A percentile compares a stretch with the other conserved stretches of the same genome.
These are phyloP conservation scores for Xylaria palmicola DNA, from an alignment of 495 filamentous ascomycete species.

Conservation along the genomic window DNA sequence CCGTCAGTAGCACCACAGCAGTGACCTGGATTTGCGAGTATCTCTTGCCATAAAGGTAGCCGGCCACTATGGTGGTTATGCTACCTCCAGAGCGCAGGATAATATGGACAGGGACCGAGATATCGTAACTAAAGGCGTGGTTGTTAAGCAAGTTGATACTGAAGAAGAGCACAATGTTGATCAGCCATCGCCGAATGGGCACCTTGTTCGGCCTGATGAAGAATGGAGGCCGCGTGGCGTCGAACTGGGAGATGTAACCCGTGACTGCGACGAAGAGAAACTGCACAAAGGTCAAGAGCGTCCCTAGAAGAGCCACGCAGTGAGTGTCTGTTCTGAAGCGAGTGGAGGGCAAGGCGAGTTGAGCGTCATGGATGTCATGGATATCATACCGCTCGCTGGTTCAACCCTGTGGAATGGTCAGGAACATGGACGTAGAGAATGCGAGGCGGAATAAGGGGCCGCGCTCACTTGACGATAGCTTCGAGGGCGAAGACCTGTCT, in stretches of 20 bases:
- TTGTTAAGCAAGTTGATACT: slow-evolving; percentile 94
- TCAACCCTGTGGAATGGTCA: slow-evolving; percentile 49
- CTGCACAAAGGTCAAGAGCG: slow-evolving; percentile 90
- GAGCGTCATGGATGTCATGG: slow-evolving; percentile 5
- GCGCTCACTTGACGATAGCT: slow-evolving; percentile 83
- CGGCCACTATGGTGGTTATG: slow-evolving; percentile 87
- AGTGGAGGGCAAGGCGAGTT: background rate
- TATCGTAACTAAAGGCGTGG: slow-evolving; percentile 94
- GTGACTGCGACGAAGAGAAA: slow-evolving; percentile 82
- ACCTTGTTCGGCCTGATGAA: slow-evolving; percentile 77
- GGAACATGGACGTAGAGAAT: slow-evolving; percentile 17
- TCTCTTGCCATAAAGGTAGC: slow-evolving; percentile 76
- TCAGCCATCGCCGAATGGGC: slow-evolving; percentile 78
- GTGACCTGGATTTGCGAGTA: slow-evolving; percentile 79
- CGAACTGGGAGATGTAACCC: slow-evolving; percentile 70
- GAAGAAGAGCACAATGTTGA: slow-evolving; percentile 90
- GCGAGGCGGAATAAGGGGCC: slow-evolving; percentile 14
- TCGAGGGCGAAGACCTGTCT: slow-evolving; percentile 86
- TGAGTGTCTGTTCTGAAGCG: slow-evolving; percentile 14
- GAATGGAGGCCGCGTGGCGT: slow-evolving; percentile 56
- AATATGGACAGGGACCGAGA: slow-evolving; percentile 95
- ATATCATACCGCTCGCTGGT: slow-evolving; percentile 55
- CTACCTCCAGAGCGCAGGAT: slow-evolving; percentile 93
- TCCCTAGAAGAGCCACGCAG: slow-evolving; percentile 51
- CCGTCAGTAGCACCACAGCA: slow-evolving; percentile 75